Evolutionary conservation across 1,284 basidiomycete genomes (phyloP).

Genomic region (Ceratobasidium papillatum): DNA sequence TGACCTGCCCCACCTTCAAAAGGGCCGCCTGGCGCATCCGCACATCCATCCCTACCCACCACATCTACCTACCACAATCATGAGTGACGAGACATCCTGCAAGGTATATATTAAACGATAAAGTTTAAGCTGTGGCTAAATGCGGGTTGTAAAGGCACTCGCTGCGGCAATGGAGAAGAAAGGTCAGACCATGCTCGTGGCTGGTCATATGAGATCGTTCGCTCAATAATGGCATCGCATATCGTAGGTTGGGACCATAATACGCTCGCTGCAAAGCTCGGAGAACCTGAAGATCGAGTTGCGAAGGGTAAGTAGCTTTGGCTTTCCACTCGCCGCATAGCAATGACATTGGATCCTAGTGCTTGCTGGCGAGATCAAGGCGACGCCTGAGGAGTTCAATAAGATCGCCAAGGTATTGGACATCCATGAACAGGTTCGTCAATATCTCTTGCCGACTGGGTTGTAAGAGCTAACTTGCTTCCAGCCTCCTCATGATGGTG

Average conservation of each 20-base stretch:
- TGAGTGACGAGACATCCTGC: constrained; percentile 14
- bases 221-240: neutral
- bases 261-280: neutral
- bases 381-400: constrained; percentile 15
- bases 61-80: constrained; percentile 14
- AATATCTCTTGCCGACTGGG: neutral
- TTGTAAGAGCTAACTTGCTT: neutral
- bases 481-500: neutral
- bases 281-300: constrained; percentile 14
- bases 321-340: neutral
- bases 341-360: constrained; percentile 4
- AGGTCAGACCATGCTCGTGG: neutral
- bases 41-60: neutral
- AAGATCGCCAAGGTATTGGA: constrained; percentile 14
- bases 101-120: neutral
- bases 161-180: constrained; percentile 30
- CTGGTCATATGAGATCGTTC: neutral
- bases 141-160: neutral
- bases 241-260: constrained; percentile 23
- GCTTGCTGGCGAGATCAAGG: constrained; percentile 8
- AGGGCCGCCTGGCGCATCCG: constrained; percentile 13
- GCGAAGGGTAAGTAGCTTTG: neutral
- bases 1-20: neutral
- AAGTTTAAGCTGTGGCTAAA: neutral
- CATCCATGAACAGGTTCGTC: neutral